Evolutionary conservation across 2,329 filamentous ascomycete genomes (phyloP).

Genomic region (Davidsoniella neocaledoniae): DNA sequence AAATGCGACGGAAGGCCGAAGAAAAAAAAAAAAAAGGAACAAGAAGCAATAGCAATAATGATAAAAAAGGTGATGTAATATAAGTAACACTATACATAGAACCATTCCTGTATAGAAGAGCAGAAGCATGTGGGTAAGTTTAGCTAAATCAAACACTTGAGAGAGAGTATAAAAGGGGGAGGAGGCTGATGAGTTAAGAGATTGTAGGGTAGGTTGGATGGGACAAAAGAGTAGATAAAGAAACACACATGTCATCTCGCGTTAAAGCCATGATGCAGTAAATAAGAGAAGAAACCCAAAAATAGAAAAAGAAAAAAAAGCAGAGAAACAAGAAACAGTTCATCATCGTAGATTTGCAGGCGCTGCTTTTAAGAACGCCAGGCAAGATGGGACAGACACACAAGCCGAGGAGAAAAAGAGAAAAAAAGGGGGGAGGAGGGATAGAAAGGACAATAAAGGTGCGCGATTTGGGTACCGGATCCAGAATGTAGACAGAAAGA

Average conservation of each 20-base stretch:
- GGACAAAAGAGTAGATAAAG: too few relatives aligned
- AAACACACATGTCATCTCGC: too few relatives aligned
- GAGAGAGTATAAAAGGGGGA: not conserved
- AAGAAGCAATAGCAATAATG: conserved; percentile 3
- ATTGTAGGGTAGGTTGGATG: not conserved
- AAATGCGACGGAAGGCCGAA: too few relatives aligned
- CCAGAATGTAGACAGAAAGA: too few relatives aligned
- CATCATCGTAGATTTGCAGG: conserved; percentile 23
- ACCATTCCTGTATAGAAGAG: too few relatives aligned
- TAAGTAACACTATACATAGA: too few relatives aligned
- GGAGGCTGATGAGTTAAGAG: not conserved
- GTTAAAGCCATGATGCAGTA: not conserved
- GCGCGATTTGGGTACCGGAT: too few relatives aligned
- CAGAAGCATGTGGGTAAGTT: too few relatives aligned
- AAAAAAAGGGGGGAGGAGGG: not conserved
- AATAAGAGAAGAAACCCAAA: not conserved
- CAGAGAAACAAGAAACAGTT: not conserved
- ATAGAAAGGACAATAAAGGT: not conserved
- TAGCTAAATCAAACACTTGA: too few relatives aligned
- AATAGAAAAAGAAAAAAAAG: not conserved
- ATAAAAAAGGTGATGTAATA: conserved; percentile 2
- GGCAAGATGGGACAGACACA: not conserved
- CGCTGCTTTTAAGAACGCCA: not conserved
- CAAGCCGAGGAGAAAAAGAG: not conserved
- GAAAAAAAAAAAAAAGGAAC: not conserved